These are phyloP conservation scores for Globisporangium solare DNA, from an alignment of 352 stramenopile genomes.

Conservation along the genomic window DNA sequence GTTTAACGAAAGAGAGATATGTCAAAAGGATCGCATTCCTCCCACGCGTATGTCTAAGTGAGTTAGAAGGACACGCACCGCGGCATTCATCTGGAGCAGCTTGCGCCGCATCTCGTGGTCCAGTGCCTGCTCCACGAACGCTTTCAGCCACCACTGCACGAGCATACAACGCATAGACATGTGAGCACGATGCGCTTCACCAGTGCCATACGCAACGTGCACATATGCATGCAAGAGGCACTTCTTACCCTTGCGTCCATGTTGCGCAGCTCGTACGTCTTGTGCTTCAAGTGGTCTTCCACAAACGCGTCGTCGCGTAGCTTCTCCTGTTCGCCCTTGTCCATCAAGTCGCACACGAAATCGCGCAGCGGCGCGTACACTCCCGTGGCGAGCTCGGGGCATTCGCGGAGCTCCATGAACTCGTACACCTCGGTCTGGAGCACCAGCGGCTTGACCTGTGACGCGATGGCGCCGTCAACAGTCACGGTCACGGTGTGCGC, in stretches of 20 bases:
- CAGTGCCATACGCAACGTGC: background rate
- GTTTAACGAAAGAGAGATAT: too few relatives aligned
- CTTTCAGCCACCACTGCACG: slow-evolving; percentile 62
- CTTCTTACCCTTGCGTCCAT: slow-evolving; percentile 58
- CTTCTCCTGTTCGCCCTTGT: slow-evolving; percentile 35
- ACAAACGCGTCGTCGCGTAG: slow-evolving; percentile 59
- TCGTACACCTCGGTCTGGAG: slow-evolving; percentile 69
- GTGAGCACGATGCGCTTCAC: background rate
- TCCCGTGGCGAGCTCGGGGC: slow-evolving; percentile 33
- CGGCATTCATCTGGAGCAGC: slow-evolving; percentile 39
- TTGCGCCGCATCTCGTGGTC: slow-evolving; percentile 53
- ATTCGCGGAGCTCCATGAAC: slow-evolving; percentile 79
- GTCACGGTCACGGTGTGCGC: slow-evolving; percentile 60
- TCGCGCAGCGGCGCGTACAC: slow-evolving; percentile 59
- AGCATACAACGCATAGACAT: background rate
- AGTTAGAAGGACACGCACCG: slow-evolving; percentile 13
- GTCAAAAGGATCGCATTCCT: too few relatives aligned
- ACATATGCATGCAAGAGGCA: slow-evolving; percentile 1
- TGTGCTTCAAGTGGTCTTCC: slow-evolving; percentile 42
- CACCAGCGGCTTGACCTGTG: slow-evolving; percentile 46
- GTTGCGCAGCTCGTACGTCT: slow-evolving; percentile 58
- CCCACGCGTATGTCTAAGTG: too few relatives aligned
- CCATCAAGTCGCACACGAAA: slow-evolving; percentile 43
- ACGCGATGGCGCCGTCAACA: slow-evolving; percentile 47
- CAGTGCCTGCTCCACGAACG: slow-evolving; percentile 71